These are phyloP conservation scores for Colletotrichum tabaci DNA, from an alignment of 2,329 filamentous ascomycete species.

Conservation along the genomic window DNA sequence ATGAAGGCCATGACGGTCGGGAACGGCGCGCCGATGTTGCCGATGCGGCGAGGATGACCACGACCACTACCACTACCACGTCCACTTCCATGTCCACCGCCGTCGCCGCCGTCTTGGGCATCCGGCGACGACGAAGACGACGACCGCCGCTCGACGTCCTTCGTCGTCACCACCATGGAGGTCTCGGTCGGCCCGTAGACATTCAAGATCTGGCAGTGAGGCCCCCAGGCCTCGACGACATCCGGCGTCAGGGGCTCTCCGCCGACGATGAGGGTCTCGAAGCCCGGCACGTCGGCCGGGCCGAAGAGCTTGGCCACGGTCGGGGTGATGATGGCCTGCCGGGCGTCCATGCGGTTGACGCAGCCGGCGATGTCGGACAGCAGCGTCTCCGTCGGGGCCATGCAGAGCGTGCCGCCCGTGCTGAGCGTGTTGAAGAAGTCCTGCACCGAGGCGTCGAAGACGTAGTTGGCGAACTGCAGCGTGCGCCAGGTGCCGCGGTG, in stretches of 20 bases:
- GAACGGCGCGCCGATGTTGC: constrained; percentile 19
- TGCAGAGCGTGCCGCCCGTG: constrained; percentile 23
- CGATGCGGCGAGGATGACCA: too few relatives aligned
- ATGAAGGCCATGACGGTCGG: constrained; percentile 27
- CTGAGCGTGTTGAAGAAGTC: constrained; percentile 36
- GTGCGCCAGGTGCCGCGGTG: constrained; percentile 7
- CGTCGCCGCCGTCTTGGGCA: too few relatives aligned
- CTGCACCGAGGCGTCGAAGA: constrained; percentile 26
- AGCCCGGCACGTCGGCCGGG: constrained; percentile 39
- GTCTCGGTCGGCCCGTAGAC: constrained; percentile 44
- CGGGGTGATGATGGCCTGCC: constrained; percentile 40
- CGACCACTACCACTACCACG: too few relatives aligned
- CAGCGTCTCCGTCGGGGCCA: constrained; percentile 21
- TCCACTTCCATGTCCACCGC: too few relatives aligned
- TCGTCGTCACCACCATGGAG: constrained; percentile 35
- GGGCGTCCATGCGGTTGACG: constrained; percentile 23
- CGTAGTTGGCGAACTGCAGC: constrained; percentile 31
- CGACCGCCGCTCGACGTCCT: constrained; percentile 1
- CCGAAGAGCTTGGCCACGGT: constrained; percentile 41
- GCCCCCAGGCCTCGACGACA: constrained; percentile 35
- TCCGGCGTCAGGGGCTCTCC: constrained; percentile 38
- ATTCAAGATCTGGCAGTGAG: constrained; percentile 40
- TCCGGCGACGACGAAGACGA: too few relatives aligned
- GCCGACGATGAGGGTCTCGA: constrained; percentile 30
- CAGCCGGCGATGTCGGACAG: constrained; percentile 21